Base-by-base conservation (phyloP, 192 early-diverging fungal genomes). In the Umbelopsis isabellina region DNA sequence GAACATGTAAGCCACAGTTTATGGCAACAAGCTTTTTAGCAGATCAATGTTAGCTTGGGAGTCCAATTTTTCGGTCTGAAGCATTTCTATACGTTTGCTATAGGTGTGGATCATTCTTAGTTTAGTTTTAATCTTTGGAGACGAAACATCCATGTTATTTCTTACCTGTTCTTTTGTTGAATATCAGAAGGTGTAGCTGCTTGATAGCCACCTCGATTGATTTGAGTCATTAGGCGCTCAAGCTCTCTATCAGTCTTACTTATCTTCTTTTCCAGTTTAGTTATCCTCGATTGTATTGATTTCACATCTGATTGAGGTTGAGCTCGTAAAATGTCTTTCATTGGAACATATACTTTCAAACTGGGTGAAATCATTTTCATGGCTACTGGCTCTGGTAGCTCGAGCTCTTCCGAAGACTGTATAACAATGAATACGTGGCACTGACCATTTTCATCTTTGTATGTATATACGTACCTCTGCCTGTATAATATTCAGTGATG, bases 131-230 rank as follows among this genome's bases (percentile, higher is more conserved):
- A 6, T 41, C 37, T 10, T 9, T 41, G 37, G 37, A 41, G 10
- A 9, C 6, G 5, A 41, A 4, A 10, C 37, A 41, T 10, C 37
- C 6, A 41, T 41, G 4, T 10, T 53, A 0, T 15, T 1, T 52
- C 45, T 66, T 76, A 83, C 82, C 68, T 80, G 64, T 83, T 75
- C 49, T 72, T 80, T 16, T 78, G 49, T 48, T 80, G 75, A 4
- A 75, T 67, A 13, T 21, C 41, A 13, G 49, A 49, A 3, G 82
- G 82, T 9, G 73, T 79, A 11, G 65, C 66, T 11, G 30, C 55
- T 18, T 27, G n/a, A 47, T 83, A 83, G 23, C 69, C 71, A 41
- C 45, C 27, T 47, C 75, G 80, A 25, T 44, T 37, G 30, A 76
- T 79, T 49, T 65, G 50, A 22, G 33, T 49, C 18, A 58, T 71